Percentiles rank a stretch among this genome's conserved stretches.
Conservation (phyloP, 2,329 filamentous ascomycete genomes). For the Botrytis byssoidea region DNA sequence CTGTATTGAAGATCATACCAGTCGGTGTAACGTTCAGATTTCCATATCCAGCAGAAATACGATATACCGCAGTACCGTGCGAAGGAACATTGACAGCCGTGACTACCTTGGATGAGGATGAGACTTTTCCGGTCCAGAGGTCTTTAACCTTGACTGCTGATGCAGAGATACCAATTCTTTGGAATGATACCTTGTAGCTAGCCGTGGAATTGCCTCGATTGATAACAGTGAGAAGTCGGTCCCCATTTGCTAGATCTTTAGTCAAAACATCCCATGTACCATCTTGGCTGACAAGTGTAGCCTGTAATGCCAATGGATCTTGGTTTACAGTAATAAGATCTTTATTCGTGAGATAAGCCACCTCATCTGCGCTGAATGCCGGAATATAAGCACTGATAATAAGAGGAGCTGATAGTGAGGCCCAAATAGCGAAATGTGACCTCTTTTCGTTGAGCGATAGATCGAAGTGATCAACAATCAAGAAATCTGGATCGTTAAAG, state of each 20-base stretch:
- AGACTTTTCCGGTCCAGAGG: slow-evolving; percentile 46
- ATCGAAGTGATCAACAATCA: slow-evolving; percentile 35
- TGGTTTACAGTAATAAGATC: slow-evolving; percentile 35
- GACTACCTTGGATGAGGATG: slow-evolving; percentile 36
- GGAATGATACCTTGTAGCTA: slow-evolving; percentile 38
- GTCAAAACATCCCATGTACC: slow-evolving; percentile 47
- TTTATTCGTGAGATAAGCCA: slow-evolving; percentile 42
- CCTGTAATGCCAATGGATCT: slow-evolving; percentile 37
- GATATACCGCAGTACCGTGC: slow-evolving; percentile 42
- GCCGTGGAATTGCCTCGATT: slow-evolving; percentile 43
- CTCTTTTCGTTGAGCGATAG: slow-evolving; percentile 32
- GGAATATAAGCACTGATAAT: slow-evolving; percentile 40
- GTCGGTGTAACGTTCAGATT: slow-evolving; percentile 40
- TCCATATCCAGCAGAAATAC: slow-evolving; percentile 41
- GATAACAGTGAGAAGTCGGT: slow-evolving; percentile 48
- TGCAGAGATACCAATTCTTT: slow-evolving; percentile 33
- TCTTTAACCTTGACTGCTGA: slow-evolving; percentile 41
- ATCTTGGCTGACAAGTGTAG: slow-evolving; percentile 48
- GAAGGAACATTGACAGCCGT: slow-evolving; percentile 43
- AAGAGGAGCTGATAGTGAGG: slow-evolving; percentile 34
- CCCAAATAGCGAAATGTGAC: slow-evolving; percentile 37
- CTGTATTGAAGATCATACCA: slow-evolving; percentile 51
- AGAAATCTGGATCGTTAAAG: slow-evolving; percentile 38
- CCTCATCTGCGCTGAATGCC: slow-evolving; percentile 38
- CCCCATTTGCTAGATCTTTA: slow-evolving; percentile 47